Base-by-base conservation (phyloP, 1,139 yeast genomes). In the Geotrichum australiense region DNA sequence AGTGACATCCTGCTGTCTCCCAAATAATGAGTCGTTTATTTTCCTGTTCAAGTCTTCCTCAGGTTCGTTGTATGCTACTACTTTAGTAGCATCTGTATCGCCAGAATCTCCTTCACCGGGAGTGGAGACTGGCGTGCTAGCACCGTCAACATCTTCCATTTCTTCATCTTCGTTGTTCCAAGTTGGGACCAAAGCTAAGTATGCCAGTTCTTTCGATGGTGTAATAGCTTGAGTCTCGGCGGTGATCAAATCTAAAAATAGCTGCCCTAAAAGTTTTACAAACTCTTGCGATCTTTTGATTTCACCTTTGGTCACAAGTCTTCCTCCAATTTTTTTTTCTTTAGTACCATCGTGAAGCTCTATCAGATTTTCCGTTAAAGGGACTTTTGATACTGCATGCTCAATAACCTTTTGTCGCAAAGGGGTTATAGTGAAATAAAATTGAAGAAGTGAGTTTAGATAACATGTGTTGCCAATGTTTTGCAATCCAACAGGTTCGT, bases 381-480 rank as follows among this genome's bases (percentile, higher is more conserved):
- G 14, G 10, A 50, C 52, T 41, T 51, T 53, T 18, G 56, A 55
- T 10, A 50, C 53, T 3, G 62, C 30, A 50, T 81, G 86, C 1
- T 66, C 56, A 41, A 83, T 56, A 14, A 86, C 72, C 48, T 75
- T 71, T 1, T 81, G 77, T 46, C 97, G 70, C 36, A 91, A 66
- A 0, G 96, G 96, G 42, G 76, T 75, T 39, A 91, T 77, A 8
- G 89, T 82, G 62, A 86, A 91, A 58, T 86, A 89, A 55, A 81
- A 91, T 57, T 91, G 98, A 25, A 91, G 65, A 41, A 91, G 68
- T 0, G 96, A 87, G 57, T 91, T 91, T 57, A 91, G 69, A 53
- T 91, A 91, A 61, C 98, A 91, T 0, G 98, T 89, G 57, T 91
- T 91, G 25, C 98, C 97, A 52, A 87, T 87, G 56, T 91, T 91